Base-by-base conservation (phyloP, 2,329 filamentous ascomycete species). In the Aspergillus flavus region DNA sequence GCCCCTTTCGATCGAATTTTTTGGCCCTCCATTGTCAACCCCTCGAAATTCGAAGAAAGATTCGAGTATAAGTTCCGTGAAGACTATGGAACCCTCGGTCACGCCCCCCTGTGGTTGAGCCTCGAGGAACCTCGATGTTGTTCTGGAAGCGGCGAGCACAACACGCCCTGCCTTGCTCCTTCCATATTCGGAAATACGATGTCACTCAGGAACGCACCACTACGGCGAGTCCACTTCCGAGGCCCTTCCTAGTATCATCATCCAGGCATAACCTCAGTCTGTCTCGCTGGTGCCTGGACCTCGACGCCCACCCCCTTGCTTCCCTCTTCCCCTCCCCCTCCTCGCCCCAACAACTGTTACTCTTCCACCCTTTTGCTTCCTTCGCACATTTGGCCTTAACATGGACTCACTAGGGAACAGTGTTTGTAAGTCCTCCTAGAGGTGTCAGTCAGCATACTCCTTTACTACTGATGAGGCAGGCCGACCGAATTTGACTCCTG, bases 391-490 rank as follows among this genome's bases (percentile, higher is more conserved):
- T 36, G 52, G 52, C 32, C 21, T 39, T 23, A 23, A 34, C 52
- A 30, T 39, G 12, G 34, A 6, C 32, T 55, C 21, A 55, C 32
- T 26, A 39, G 34, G 32, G 12, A 36, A 28, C 34, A 26, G 34
- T 55, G n/a, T 4, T 39, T 55, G 52, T 55, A 55, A 55, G 52
- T 55, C 26, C 19, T 52, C 28, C 28, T 52, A 19, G 48, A 32
- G 52, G n/a, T 32, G 5, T 11, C n/a, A 19, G 21, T 26, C n/a
- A 23, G 6, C 16, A 28, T 53, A 19, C 19, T 21, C n/a, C 19
- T 32, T 55, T 55, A 36, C 52, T 55, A 55, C 30, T 55, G 52
- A 55, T 55, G 19, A 53, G 52, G 11, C 52, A 55, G 52, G 21
- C 14, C 30, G 30, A 55, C 14, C 52, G 21, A 23, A 55, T 6